Conservation (phyloP, 331 rosid species). For the Pyracantha coccinea region DNA sequence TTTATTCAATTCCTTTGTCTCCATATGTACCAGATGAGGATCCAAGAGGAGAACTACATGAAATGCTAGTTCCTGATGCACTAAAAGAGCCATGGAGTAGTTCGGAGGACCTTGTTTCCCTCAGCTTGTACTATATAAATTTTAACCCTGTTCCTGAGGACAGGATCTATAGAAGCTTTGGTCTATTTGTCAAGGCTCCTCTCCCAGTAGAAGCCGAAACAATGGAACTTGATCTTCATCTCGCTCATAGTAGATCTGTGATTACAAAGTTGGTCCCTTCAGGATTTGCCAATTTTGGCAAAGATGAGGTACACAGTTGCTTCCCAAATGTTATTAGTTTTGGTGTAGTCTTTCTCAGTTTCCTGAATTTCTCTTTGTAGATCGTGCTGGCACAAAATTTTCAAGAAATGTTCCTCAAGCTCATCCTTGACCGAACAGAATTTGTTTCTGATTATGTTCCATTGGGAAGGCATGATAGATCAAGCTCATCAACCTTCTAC, state of each 20-base stretch:
- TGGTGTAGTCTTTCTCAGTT: constrained; percentile 1
- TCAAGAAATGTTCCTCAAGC: constrained; percentile 91
- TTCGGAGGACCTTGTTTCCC: constrained; percentile 25
- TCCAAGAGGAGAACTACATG: constrained; percentile 59
- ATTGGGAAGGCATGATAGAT: constrained; percentile 38
- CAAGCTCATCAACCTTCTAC: constrained; percentile 52
- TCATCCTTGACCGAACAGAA: constrained; percentile 70
- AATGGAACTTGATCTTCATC: constrained; percentile 86
- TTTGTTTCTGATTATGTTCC: constrained; percentile 54
- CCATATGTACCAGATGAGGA: constrained; percentile 44
- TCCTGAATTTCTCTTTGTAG: constrained; percentile 33
- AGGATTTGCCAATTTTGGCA: constrained; percentile 51
- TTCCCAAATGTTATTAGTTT: not conserved
- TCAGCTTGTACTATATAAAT: constrained; percentile 56
- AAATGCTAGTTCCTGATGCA: constrained; percentile 73
- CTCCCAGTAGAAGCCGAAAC: constrained; percentile 79
- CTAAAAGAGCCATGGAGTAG: constrained; percentile 46
- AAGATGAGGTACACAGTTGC: constrained; percentile 54
- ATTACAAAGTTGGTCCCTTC: constrained; percentile 58
- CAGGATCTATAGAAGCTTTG: constrained; percentile 67
- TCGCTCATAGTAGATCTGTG: constrained; percentile 82
- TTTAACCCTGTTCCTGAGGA: constrained; percentile 62
- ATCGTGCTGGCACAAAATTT: constrained; percentile 62
- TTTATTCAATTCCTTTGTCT: constrained; percentile 19
- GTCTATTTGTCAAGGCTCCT: constrained; percentile 54